Percentiles rank a stretch among this genome's conserved stretches.
phyloP scores from a whole-genome alignment of 306 rosid species.

The Senna siamea region DNA sequence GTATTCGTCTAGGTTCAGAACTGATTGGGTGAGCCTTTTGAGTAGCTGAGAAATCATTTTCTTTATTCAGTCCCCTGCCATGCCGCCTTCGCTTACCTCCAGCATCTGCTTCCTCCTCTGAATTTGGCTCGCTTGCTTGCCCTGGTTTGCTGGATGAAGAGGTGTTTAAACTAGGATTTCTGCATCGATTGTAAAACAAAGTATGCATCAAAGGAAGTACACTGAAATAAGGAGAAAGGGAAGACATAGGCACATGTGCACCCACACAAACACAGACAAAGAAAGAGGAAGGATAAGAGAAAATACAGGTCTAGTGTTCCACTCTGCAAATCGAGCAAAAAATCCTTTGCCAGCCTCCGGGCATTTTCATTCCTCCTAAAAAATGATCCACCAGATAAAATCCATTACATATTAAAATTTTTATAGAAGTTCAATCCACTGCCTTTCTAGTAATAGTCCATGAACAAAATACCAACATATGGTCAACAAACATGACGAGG shows the following conservation, averaged over 20 bases:
- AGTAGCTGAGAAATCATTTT: constrained; percentile 77
- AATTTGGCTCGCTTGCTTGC: constrained; percentile 76
- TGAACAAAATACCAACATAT: not conserved
- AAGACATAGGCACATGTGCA: not conserved
- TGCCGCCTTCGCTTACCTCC: constrained; percentile 72
- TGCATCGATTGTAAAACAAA: constrained; percentile 39
- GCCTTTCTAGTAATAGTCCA: not conserved
- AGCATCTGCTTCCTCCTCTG: constrained; percentile 83
- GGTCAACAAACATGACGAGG: constrained; percentile 26
- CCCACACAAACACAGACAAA: not conserved
- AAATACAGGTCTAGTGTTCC: constrained; percentile 83
- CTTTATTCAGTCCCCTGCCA: constrained; percentile 72
- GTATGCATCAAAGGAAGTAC: constrained; percentile 28
- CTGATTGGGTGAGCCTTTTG: constrained; percentile 80
- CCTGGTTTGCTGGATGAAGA: constrained; percentile 67
- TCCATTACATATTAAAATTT: constrained; percentile 30
- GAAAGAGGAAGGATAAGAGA: constrained; percentile 5
- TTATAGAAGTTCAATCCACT: constrained; percentile 5
- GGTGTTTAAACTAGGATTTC: constrained; percentile 80
- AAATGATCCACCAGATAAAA: constrained; percentile 15
- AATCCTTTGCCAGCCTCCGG: constrained; percentile 75
- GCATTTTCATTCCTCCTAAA: constrained; percentile 95
- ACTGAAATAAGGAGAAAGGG: constrained; percentile 22
- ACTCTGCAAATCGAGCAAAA: constrained; percentile 86
- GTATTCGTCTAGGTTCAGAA: constrained; percentile 84